Evolutionary conservation across 2,329 filamentous ascomycete species (phyloP), one percentile per base, ranked within the genome.

Genomic region (Cucurbitaria berberidis): DNA sequence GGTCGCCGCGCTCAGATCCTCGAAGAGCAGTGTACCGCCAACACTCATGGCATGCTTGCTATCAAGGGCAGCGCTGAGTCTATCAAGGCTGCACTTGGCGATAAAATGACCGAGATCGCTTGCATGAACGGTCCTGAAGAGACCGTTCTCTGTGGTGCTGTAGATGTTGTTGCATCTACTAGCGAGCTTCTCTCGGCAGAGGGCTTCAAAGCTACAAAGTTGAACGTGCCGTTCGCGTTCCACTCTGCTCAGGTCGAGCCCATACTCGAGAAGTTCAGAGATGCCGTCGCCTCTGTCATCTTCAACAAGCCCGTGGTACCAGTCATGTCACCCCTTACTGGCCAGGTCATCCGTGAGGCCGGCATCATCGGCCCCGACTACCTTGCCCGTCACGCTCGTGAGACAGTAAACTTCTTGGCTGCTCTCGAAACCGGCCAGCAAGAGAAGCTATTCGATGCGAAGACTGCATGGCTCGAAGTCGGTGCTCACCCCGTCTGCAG

Each of bases 81-180:
- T 5, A 83, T 86, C 53, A 79, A 75, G 39, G 79, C 82, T 21
- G 81, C 81, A 45, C 74, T 82, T 54, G 80, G 85, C 16, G 69
- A 72, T 50, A 77, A 78, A 60, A 79, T 79, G 63, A 76, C 76
- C 29, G 81, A 84, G 62, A 75, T 86, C 55, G 88, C 90, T 15
- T 95, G 91, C 77, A 83, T 91, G 70, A 96, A 96, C 63, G 86
- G 88, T 0, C 86, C 87, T 0, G 80, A 85, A 45, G 89, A 91
- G 69, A 92, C 87, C 9, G 91, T 95, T 1, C 79, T 95, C n/a
- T 85, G 84, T 55, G 84, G 84, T 15, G 82, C 81, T 48, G 81
- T 84, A 44, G 79, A 85, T 34, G 80, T 87, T 55, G 84, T 89
- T 48, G 78, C 84, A 53, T 77, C 77, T 3, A 77, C 86, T 15